These are phyloP conservation scores for Phyllosticta citrichinensis DNA, from an alignment of 2,329 filamentous ascomycete genomes.

Conservation along the genomic window DNA sequence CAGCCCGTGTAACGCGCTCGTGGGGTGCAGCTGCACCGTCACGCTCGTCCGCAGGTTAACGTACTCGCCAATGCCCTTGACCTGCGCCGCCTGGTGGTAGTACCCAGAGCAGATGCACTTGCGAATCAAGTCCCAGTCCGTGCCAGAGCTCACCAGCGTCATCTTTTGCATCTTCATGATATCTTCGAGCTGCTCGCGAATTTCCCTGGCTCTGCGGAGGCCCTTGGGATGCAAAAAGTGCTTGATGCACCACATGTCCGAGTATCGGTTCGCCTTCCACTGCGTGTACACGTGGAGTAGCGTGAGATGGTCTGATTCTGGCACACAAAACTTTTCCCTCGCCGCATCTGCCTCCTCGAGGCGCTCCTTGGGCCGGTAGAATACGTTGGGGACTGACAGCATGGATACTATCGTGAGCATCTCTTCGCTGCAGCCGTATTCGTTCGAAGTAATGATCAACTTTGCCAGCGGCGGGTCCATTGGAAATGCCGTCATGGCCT, in stretches of 20 bases:
- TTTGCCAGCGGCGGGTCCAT: constrained; percentile 97
- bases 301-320: constrained; percentile 92
- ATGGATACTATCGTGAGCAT: constrained; percentile 98
- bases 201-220: constrained; percentile 81
- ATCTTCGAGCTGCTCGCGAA: constrained; percentile 83
- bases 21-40: constrained; percentile 88
- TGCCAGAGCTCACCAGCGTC: constrained; percentile 77
- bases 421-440: constrained; percentile 90
- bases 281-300: constrained; percentile 92
- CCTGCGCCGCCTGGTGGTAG: constrained; percentile 94
- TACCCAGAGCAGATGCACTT: constrained; percentile 97
- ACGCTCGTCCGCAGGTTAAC: constrained; percentile 93
- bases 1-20: constrained; percentile 80
- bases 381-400: constrained; percentile 92
- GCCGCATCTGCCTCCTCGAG: constrained; percentile 94
- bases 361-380: constrained; percentile 92
- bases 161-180: constrained; percentile 95
- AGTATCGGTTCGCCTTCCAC: constrained; percentile 85
- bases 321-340: constrained; percentile 95
- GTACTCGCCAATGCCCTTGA: constrained; percentile 95
- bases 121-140: constrained; percentile 91
- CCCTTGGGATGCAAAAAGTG: constrained; percentile 97
- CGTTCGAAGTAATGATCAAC: constrained; percentile 79
- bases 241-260: constrained; percentile 82
- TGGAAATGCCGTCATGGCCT: constrained; percentile 92